Evolutionary conservation across 176 grass and related monocot genomes (phyloP).

Genomic region (Carex cristatella): DNA sequence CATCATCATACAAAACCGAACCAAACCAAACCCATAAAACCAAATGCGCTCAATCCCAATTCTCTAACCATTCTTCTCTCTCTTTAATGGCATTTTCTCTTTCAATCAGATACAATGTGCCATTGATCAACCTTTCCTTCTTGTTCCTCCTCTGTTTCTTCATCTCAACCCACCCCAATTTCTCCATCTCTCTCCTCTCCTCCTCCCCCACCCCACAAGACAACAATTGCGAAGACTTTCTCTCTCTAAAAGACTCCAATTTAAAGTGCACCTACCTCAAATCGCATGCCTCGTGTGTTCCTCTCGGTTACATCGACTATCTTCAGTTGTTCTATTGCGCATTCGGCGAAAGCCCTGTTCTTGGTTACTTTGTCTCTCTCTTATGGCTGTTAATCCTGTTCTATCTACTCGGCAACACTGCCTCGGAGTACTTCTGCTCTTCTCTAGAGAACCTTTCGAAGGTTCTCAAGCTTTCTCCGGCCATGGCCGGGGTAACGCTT

Average conservation of each 20-base stretch:
- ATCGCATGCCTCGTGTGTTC: slow-evolving; percentile 34
- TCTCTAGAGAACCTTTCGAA: slow-evolving; percentile 45
- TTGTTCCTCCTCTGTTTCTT: slow-evolving; percentile 24
- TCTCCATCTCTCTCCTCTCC: background rate
- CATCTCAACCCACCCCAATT: background rate
- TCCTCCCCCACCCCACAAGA: background rate
- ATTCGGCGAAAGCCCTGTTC: slow-evolving; percentile 12
- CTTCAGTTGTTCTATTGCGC: slow-evolving; percentile 61
- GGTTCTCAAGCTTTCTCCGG: slow-evolving; percentile 48
- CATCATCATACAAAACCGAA: background rate
- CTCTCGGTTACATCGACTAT: slow-evolving; percentile 60
- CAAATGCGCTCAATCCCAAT: slow-evolving; percentile 16
- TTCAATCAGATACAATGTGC: slow-evolving; percentile 30
- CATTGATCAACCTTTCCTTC: slow-evolving; percentile 28
- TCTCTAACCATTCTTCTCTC: background rate
- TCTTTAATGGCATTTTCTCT: slow-evolving; percentile 45
- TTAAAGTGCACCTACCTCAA: slow-evolving; percentile 42
- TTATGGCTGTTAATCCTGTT: slow-evolving; percentile 69
- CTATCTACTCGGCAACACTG: slow-evolving; percentile 87
- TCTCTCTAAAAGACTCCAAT: slow-evolving; percentile 6
- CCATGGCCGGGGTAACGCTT: slow-evolving; percentile 71
- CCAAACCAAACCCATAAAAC: background rate
- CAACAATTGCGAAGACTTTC: slow-evolving; percentile 36
- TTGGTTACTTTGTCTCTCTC: slow-evolving; percentile 31
- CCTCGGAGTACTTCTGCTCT: slow-evolving; percentile 68